Conservation (phyloP, 2,329 filamentous ascomycete species). For the Fusarium liriodendri region DNA sequence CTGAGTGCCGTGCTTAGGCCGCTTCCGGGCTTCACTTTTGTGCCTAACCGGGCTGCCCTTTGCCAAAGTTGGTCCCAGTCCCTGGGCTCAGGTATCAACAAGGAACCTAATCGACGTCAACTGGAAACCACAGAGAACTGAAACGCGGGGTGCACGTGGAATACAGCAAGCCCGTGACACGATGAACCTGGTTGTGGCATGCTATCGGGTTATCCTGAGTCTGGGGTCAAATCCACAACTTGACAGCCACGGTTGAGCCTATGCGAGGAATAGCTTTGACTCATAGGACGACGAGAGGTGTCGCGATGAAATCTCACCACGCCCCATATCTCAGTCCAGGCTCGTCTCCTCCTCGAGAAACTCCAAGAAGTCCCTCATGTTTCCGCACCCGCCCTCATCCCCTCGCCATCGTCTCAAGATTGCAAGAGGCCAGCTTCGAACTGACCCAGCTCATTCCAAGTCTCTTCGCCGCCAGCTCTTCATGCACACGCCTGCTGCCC, state of each 20-base stretch:
- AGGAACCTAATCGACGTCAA: conserved; percentile 30
- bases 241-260: conserved; percentile 22
- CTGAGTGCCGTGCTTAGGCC: conserved; percentile 33
- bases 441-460: conserved; percentile 24
- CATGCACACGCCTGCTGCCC: conserved; percentile 40
- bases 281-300: conserved; percentile 9
- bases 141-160: conserved; percentile 39
- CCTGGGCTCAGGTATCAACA: conserved; percentile 33
- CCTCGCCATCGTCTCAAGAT: conserved; percentile 3
- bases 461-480: conserved; percentile 24
- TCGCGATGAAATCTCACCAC: not conserved
- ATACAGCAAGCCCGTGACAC: conserved; percentile 8
- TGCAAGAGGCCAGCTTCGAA: conserved; percentile 11
- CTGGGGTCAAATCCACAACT: conserved; percentile 19
- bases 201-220: conserved; percentile 15
- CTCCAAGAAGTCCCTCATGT: not conserved
- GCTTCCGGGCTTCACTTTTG: conserved; percentile 19
- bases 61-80: conserved; percentile 26
- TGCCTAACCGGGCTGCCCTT: conserved; percentile 31
- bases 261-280: conserved; percentile 22
- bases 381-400: conserved; percentile 12
- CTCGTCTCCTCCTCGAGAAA: not conserved
- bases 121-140: conserved; percentile 19
- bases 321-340: not conserved
- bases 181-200: conserved; percentile 13